A percentile compares a stretch with the other conserved stretches of the same genome.
Evolutionary conservation across 73 alveolate species (phyloP).

Genomic region (Symbiodinium natans): DNA sequence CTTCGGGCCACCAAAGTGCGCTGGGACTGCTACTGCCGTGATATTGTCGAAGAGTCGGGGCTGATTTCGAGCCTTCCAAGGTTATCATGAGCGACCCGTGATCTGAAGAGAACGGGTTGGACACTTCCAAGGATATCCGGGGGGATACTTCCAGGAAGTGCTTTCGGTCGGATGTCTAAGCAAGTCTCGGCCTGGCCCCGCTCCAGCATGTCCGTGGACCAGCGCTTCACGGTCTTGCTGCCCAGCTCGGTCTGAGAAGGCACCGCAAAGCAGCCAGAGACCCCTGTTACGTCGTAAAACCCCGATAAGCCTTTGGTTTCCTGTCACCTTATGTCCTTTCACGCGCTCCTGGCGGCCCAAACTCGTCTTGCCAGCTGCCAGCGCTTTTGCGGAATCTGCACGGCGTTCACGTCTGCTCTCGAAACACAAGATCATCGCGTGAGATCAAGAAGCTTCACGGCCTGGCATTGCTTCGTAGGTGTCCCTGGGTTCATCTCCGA

Average conservation of each 20-base stretch:
- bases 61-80: constrained; percentile 79
- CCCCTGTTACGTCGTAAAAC: background rate
- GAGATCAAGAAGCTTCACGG: too few relatives aligned
- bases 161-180: background rate
- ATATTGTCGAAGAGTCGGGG: constrained; percentile 85
- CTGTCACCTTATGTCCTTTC: background rate
- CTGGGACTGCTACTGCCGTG: background rate
- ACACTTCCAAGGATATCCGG: background rate
- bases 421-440: too few relatives aligned
- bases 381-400: constrained; percentile 57
- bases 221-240: constrained; percentile 89
- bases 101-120: too few relatives aligned
- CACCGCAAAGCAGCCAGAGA: background rate
- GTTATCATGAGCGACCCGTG: too few relatives aligned
- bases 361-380: constrained; percentile 76
- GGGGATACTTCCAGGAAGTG: background rate
- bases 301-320: background rate
- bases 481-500: constrained; percentile 58
- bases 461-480: constrained; percentile 64
- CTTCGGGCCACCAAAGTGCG: background rate
- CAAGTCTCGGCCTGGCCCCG: constrained; percentile 39
- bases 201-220: constrained; percentile 91
- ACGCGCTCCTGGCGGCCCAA: background rate
- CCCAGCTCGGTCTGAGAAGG: constrained; percentile 38
- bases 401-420: background rate